A percentile compares a stretch with the other conserved stretches of the same genome.
phyloP scores from a whole-genome alignment of 768 basidiomycete genomes.

The Boletus reticuloceps region DNA sequence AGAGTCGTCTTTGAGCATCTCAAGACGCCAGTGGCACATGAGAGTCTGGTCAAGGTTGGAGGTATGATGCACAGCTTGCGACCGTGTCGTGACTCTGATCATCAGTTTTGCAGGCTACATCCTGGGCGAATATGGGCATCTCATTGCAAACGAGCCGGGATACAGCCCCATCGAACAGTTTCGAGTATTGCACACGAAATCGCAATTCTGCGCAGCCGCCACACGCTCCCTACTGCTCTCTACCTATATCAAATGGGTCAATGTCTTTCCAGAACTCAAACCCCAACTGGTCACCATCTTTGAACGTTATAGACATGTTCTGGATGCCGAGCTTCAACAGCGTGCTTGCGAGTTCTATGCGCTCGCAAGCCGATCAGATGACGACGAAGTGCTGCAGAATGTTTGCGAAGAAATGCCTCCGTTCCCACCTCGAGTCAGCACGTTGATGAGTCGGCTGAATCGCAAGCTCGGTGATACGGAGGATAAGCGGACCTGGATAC shows the following conservation, averaged over 20 bases:
- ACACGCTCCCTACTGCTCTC: conserved; percentile 92
- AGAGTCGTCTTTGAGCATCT: conserved; percentile 89
- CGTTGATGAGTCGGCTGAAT: conserved; percentile 82
- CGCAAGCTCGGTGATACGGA: conserved; percentile 90
- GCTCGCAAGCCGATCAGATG: conserved; percentile 78
- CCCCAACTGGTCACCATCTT: conserved; percentile 91
- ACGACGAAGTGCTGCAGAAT: conserved; percentile 90
- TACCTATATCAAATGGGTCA: conserved; percentile 99
- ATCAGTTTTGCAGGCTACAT: conserved; percentile 72
- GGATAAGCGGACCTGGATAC: conserved; percentile 93
- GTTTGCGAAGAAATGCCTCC: conserved; percentile 99
- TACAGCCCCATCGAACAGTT: conserved; percentile 96
- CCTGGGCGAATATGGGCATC: conserved; percentile 96
- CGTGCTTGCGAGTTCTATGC: conserved; percentile 97
- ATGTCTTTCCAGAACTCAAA: conserved; percentile 99
- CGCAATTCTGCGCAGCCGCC: conserved; percentile 88
- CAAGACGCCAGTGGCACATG: conserved; percentile 80
- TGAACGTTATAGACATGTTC: conserved; percentile 94
- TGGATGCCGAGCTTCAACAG: conserved; percentile 96
- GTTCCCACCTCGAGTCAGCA: conserved; percentile 93
- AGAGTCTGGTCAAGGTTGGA: conserved; percentile 94
- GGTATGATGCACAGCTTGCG: conserved; percentile 46
- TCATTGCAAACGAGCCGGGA: conserved; percentile 92
- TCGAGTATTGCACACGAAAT: conserved; percentile 88
- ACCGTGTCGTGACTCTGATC: conserved; percentile 9